phyloP scores from a whole-genome alignment of 2,329 filamentous ascomycete genomes.

The Reticulascus tulasneorum region DNA sequence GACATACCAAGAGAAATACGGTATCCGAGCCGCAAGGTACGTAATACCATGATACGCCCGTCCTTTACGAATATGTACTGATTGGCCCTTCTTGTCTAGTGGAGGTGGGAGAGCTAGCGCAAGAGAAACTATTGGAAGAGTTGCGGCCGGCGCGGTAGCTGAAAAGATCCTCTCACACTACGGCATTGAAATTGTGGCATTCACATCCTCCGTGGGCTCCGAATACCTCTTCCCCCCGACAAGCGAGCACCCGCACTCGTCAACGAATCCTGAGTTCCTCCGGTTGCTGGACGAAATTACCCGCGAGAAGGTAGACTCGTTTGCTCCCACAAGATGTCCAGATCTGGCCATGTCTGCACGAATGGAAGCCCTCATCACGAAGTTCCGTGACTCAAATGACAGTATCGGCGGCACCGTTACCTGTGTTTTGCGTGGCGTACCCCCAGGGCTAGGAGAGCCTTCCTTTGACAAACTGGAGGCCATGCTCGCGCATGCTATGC shows the following conservation, averaged over 20 bases:
- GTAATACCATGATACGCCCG: no score
- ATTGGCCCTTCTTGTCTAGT: no score
- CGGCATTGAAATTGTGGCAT: conserved; percentile 87
- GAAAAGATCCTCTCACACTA: conserved; percentile 90
- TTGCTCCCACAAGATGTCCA: conserved; percentile 85
- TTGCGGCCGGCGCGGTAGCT: conserved; percentile 86
- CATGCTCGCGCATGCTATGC: conserved; percentile 85
- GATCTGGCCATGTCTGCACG: conserved; percentile 56
- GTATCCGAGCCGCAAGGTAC: conserved; percentile 88
- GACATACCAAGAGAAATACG: conserved; percentile 97
- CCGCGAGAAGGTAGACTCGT: conserved; percentile 73
- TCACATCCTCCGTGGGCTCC: conserved; percentile 78
- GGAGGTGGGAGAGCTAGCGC: conserved; percentile 88
- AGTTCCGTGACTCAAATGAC: conserved; percentile 74
- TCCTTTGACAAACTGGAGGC: conserved; percentile 96
- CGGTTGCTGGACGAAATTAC: conserved; percentile 68
- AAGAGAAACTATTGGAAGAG: conserved; percentile 90
- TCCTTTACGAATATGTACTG: no score
- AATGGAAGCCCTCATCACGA: conserved; percentile 78
- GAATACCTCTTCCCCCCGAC: conserved; percentile 74
- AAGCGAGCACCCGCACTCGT: conserved; percentile 60
- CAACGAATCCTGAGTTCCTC: conserved; percentile 76
- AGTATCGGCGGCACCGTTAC: conserved; percentile 94
- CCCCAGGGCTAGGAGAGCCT: conserved; percentile 84
- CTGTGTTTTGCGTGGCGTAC: conserved; percentile 84